Evolutionary conservation across 306 rosid species (phyloP).

Genomic region (Citrullus amarus): DNA sequence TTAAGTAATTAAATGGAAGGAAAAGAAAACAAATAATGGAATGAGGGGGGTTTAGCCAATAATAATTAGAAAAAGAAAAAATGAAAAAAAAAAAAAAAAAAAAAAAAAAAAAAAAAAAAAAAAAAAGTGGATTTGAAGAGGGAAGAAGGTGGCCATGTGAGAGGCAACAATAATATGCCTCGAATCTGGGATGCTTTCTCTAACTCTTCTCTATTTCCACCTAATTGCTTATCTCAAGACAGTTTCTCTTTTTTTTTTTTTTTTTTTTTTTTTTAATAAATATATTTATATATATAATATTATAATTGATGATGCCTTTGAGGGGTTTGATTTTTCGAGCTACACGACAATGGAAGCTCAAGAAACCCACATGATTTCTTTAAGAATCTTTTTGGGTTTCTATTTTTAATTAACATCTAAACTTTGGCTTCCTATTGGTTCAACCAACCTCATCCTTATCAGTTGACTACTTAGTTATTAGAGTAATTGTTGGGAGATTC

Average conservation of each 20-base stretch:
- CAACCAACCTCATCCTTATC: not conserved
- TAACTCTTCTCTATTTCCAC: not conserved
- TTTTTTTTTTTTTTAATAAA: not conserved
- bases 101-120: not conserved
- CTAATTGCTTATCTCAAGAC: not conserved
- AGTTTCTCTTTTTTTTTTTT: not conserved
- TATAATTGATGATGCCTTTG: not conserved
- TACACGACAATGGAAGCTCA: not conserved
- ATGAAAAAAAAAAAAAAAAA: not conserved
- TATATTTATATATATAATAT: too few relatives aligned
- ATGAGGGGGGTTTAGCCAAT: not conserved
- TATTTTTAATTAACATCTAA: not conserved
- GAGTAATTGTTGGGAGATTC: not conserved
- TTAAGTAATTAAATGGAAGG: not conserved
- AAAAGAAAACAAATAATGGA: too few relatives aligned
- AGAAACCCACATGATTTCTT: slow-evolving; percentile 2
- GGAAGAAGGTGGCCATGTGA: slow-evolving; percentile 7
- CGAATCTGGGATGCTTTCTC: slow-evolving; percentile 10
- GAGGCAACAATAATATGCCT: slow-evolving; percentile 11
- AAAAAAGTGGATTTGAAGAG: not conserved
- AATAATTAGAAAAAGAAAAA: not conserved
- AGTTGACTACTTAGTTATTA: not conserved
- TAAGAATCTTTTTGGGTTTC: not conserved
- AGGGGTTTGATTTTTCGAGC: not conserved
- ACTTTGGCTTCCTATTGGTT: not conserved